These are phyloP conservation scores for Zangia roseola DNA, from an alignment of 768 basidiomycete species.

Conservation along the genomic window DNA sequence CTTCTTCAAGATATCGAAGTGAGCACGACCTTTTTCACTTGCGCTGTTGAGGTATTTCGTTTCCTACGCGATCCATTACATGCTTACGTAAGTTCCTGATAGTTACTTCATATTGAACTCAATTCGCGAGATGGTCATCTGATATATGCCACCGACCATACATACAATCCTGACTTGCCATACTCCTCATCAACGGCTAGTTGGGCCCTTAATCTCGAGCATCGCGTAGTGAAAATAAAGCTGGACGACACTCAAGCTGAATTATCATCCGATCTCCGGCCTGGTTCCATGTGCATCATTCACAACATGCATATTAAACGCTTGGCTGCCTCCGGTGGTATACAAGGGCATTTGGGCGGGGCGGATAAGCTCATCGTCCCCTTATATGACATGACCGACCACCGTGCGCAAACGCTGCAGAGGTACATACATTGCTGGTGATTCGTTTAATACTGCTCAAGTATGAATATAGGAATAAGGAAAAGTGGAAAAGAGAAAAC, in stretches of 20 bases:
- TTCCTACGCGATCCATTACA: not conserved
- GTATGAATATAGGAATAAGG: constrained; percentile 31
- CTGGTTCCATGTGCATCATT: constrained; percentile 47
- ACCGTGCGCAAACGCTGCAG: constrained; percentile 19
- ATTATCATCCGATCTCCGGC: constrained; percentile 36
- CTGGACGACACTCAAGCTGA: constrained; percentile 49
- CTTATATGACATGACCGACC: constrained; percentile 15
- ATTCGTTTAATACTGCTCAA: constrained; percentile 1
- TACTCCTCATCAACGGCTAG: constrained; percentile 25
- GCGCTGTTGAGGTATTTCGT: constrained; percentile 53
- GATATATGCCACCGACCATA: constrained; percentile 68
- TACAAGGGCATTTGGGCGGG: constrained; percentile 31
- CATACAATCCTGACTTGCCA: constrained; percentile 44
- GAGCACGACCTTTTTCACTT: constrained; percentile 47
- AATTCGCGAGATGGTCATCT: constrained; percentile 34
- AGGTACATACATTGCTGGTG: constrained; percentile 11
- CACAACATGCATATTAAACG: constrained; percentile 49
- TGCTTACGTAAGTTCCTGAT: not conserved
- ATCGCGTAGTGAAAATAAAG: constrained; percentile 50
- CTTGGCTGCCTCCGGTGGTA: constrained; percentile 2
- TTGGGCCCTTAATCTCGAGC: constrained; percentile 48
- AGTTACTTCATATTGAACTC: constrained; percentile 48
- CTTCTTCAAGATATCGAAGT: constrained; percentile 47
- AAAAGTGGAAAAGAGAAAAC: constrained; percentile 29
- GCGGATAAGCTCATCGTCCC: constrained; percentile 23